Percentiles rank a stretch among this genome's conserved stretches.
These are phyloP conservation scores for Aegle marmelos DNA, from an alignment of 345 rosid genomes.

Conservation along the genomic window DNA sequence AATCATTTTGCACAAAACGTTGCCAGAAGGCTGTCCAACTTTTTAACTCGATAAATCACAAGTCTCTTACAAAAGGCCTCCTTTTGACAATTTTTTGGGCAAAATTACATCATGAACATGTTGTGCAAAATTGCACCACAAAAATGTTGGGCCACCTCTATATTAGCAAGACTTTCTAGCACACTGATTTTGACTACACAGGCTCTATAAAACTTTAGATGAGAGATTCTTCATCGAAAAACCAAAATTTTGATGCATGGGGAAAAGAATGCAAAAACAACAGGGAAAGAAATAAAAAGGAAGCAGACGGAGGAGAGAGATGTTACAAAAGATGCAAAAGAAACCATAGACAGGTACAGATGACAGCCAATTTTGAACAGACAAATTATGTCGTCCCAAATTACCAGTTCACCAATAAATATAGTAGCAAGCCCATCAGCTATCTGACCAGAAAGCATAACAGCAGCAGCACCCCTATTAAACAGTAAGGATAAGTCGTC, in stretches of 20 bases:
- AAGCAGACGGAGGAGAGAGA: background rate
- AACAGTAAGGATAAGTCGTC: background rate
- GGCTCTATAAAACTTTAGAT: too few relatives aligned
- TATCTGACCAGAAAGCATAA: constrained; percentile 93
- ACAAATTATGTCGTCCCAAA: background rate
- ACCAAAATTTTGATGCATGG: background rate
- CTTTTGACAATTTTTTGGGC: background rate
- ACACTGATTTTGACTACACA: too few relatives aligned
- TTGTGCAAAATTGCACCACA: background rate
- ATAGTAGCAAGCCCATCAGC: constrained; percentile 89
- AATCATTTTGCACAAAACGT: too few relatives aligned
- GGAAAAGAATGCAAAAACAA: background rate
- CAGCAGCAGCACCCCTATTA: constrained; percentile 76
- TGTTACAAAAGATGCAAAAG: background rate
- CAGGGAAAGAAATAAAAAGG: background rate
- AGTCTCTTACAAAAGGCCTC: background rate
- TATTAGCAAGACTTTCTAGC: background rate
- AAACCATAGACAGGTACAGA: background rate
- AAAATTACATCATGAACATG: background rate
- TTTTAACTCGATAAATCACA: background rate
- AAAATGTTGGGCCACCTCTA: background rate
- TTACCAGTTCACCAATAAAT: constrained; percentile 89
- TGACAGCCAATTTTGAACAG: background rate
- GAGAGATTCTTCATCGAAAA: too few relatives aligned
- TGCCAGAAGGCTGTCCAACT: background rate